A percentile compares a stretch with the other conserved stretches of the same genome.
Conservation (phyloP, 169 alveolate species). For the Perkinsus olseni region DNA sequence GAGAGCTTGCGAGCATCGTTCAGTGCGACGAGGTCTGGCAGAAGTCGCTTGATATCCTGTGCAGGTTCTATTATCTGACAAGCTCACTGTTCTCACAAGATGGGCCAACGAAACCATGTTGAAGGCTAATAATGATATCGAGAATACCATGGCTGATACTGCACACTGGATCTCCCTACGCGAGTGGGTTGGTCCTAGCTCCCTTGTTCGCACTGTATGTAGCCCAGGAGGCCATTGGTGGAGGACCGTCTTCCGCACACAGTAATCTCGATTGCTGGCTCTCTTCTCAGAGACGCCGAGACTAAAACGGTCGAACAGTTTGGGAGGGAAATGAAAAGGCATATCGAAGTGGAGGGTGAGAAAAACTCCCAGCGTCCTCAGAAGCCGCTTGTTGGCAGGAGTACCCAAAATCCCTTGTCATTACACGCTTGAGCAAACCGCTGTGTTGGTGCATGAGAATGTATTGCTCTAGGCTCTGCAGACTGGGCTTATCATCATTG, state of each 20-base stretch:
- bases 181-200: too few species aligned
- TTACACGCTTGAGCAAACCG: not conserved
- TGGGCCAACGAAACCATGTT: not conserved
- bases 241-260: too few species aligned
- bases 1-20: too few species aligned
- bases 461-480: not conserved
- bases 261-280: too few species aligned
- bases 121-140: not conserved
- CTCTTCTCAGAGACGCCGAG: not conserved
- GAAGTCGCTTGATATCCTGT: too few species aligned
- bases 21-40: too few species aligned
- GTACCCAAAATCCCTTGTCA: not conserved
- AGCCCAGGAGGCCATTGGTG: too few species aligned
- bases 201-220: too few species aligned
- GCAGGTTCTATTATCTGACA: not conserved
- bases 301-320: not conserved
- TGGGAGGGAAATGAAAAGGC: not conserved
- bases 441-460: not conserved
- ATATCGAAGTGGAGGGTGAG: not conserved
- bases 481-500: not conserved
- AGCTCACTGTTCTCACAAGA: not conserved
- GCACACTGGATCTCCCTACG: not conserved
- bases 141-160: not conserved
- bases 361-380: not conserved
- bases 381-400: not conserved